Base-by-base conservation (phyloP, 2,329 filamentous ascomycete genomes). In the Xylaria sp. region DNA sequence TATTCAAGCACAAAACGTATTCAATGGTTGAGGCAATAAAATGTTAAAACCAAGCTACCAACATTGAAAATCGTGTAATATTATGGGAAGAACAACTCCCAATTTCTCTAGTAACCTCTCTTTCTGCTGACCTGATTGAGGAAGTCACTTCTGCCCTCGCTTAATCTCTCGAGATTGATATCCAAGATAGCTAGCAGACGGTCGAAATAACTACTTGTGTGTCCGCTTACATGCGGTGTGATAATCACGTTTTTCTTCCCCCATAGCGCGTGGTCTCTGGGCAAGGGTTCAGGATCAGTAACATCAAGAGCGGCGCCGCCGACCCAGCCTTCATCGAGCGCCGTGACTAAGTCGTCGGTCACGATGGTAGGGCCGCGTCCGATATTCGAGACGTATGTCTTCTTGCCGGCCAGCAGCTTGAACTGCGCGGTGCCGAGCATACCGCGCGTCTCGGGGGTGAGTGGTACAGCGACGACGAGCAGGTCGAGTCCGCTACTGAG, bases 271-370 rank as follows among this genome's bases (percentile, higher is more conserved):
- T 89, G 86, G 25, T 88, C 86, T 18, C 79, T 74, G 0, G 90
- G 90, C 71, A 93, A 76, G 0, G 91, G 91, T 75, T 93, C 91
- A 0, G 90, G 90, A 72, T 92, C 90, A 2, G 90, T 89, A 1
- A 92, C 91, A 78, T 92, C 91, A 56, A 92, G 80, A 1, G 90
- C 90, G 0, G 90, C 91, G 28, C 90, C 90, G 20, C 81, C 70
- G 66, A 78, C 76, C 75, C 68, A 75, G 57, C 75, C 77, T 37
- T 74, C 72, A 62, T 81, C 76, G 23, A 92, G 79, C 0, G 89
- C 87, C 0, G 79, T 80, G 41, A 91, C 82, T 58, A 92, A 77
- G 8, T 86, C 89, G 8, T 83, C 75, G 0, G 77, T 78, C 37
- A 80, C 72, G 58, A 82, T 72, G 10, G 80, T 74, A 2, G 76